Conservation (phyloP, 2,329 filamentous ascomycete genomes). For the Colletotrichum horii region DNA sequence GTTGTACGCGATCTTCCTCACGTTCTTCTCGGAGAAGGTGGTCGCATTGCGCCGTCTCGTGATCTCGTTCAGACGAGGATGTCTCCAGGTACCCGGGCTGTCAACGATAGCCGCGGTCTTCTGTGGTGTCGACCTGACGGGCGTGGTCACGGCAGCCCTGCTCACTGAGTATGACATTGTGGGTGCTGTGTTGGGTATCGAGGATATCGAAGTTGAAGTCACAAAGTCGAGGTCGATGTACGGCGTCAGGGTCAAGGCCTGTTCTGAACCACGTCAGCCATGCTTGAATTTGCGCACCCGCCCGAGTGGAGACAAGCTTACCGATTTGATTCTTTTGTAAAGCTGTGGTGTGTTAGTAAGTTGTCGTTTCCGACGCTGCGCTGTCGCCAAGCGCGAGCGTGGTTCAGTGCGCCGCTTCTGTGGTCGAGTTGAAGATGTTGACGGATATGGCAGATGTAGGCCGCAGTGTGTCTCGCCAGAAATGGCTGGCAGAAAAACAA, state of each 20-base stretch:
- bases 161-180: conserved; percentile 35
- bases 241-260: conserved; percentile 15
- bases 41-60: conserved; percentile 78
- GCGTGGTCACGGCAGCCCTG: conserved; percentile 29
- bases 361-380: conserved; percentile 14
- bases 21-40: conserved; percentile 79
- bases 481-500: conserved; percentile 21
- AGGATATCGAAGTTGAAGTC: background rate
- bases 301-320: background rate
- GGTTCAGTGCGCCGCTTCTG: conserved; percentile 17
- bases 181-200: background rate
- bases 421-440: conserved; percentile 15
- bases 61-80: conserved; percentile 89
- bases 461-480: background rate
- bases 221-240: background rate
- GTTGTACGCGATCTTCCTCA: conserved; percentile 75
- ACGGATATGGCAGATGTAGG: background rate
- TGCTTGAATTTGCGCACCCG: background rate
- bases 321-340: background rate
- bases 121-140: conserved; percentile 47
- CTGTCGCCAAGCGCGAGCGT: conserved; percentile 18
- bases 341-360: conserved; percentile 29
- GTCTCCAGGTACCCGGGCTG: conserved; percentile 84
- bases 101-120: conserved; percentile 42
- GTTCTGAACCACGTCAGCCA: background rate